Evolutionary conservation across 2,329 filamentous ascomycete species (phyloP).

Genomic region (Cordyceps javanica): DNA sequence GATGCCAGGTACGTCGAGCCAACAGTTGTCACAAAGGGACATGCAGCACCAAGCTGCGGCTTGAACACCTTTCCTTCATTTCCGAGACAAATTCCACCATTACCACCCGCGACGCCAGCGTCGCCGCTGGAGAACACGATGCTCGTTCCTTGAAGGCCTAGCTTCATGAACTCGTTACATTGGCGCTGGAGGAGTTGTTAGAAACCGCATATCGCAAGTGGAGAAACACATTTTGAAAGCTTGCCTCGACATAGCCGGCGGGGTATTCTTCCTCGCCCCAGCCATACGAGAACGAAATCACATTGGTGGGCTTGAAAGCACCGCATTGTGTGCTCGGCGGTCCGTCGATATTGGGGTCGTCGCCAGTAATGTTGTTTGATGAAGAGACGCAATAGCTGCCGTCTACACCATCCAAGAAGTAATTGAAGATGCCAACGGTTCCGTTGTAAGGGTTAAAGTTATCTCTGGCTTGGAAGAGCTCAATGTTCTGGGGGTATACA

Average conservation of each 20-base stretch:
- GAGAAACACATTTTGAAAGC: neutral
- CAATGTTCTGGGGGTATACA: slow-evolving; percentile 44
- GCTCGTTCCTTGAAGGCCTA: slow-evolving; percentile 37
- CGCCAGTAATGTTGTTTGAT: slow-evolving; percentile 35
- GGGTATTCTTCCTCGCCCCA: slow-evolving; percentile 38
- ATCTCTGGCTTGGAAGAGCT: slow-evolving; percentile 20
- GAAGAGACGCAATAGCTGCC: slow-evolving; percentile 44
- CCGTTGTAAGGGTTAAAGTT: slow-evolving; percentile 7
- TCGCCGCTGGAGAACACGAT: slow-evolving; percentile 36
- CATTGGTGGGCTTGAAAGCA: slow-evolving; percentile 15
- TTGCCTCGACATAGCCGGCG: slow-evolving; percentile 31
- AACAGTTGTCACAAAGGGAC: slow-evolving; percentile 41
- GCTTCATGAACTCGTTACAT: slow-evolving; percentile 39
- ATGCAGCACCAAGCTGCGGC: slow-evolving; percentile 33
- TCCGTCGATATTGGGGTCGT: slow-evolving; percentile 37
- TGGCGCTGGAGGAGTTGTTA: slow-evolving; percentile 23
- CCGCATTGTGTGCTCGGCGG: slow-evolving; percentile 32
- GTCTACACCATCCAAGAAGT: slow-evolving; percentile 46
- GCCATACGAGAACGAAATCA: slow-evolving; percentile 40
- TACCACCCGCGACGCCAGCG: slow-evolving; percentile 26
- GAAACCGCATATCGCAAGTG: neutral
- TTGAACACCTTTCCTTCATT: slow-evolving; percentile 18
- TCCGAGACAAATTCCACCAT: slow-evolving; percentile 13
- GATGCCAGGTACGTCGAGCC: slow-evolving; percentile 40
- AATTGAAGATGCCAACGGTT: slow-evolving; percentile 30